Percentiles rank a stretch among this genome's conserved stretches.
phyloP scores from a whole-genome alignment of 805 yeast genomes.

The Barnettozyma sucrosica region DNA sequence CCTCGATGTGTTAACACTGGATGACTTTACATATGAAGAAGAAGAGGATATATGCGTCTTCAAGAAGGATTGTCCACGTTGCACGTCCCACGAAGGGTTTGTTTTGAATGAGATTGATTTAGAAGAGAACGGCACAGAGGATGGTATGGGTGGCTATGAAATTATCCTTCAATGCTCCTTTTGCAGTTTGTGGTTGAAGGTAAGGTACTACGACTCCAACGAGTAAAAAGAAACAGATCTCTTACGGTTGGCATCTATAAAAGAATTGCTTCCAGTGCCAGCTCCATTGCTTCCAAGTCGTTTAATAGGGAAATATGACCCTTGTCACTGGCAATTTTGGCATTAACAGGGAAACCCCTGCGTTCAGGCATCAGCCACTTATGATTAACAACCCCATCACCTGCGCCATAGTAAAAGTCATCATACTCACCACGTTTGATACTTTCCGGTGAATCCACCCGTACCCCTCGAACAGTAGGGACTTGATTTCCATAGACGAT shows the following conservation, averaged over 20 bases:
- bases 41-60: constrained; percentile 33
- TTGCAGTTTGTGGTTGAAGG: constrained; percentile 84
- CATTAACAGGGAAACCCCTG: constrained; percentile 67
- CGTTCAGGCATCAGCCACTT: constrained; percentile 76
- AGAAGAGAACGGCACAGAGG: constrained; percentile 41
- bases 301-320: constrained; percentile 82
- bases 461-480: constrained; percentile 80
- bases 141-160: constrained; percentile 50
- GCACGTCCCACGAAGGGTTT: constrained; percentile 49
- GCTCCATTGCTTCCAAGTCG: constrained; percentile 66
- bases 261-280: constrained; percentile 58
- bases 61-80: constrained; percentile 61
- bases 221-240: too few relatives aligned
- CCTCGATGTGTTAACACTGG: constrained; percentile 59
- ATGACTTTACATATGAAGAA: constrained; percentile 45
- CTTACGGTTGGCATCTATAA: too few relatives aligned
- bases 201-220: constrained; percentile 51
- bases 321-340: constrained; percentile 52
- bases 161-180: constrained; percentile 73
- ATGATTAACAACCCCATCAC: constrained; percentile 89
- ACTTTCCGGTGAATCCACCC: constrained; percentile 55
- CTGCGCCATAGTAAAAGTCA: constrained; percentile 79
- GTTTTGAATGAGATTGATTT: constrained; percentile 56
- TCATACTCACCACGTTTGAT: constrained; percentile 67
- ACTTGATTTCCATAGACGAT: constrained; percentile 74